These are phyloP conservation scores for Petunia hybrid DNA, from an alignment of 305 asterid species.

Conservation along the genomic window DNA sequence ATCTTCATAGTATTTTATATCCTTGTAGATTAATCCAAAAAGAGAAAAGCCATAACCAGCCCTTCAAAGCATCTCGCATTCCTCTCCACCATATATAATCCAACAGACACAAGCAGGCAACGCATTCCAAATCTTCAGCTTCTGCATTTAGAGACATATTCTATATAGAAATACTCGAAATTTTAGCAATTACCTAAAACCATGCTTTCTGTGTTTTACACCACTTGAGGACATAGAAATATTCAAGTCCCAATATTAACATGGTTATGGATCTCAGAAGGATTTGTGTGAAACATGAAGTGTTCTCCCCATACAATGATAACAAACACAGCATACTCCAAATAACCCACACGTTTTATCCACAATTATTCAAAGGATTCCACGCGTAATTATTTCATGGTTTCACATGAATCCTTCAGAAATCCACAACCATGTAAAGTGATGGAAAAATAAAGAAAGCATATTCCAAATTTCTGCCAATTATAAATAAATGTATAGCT, in stretches of 20 bases:
- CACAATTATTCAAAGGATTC: neutral
- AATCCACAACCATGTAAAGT: slow-evolving; percentile 22
- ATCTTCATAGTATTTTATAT: too few species aligned
- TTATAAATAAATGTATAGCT: neutral
- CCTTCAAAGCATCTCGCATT: too few species aligned
- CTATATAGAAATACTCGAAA: neutral
- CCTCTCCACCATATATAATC: too few species aligned
- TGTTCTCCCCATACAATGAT: neutral
- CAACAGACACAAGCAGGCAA: too few species aligned
- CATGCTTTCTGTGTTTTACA: slow-evolving; percentile 22
- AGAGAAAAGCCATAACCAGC: too few species aligned
- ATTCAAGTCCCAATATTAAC: neutral
- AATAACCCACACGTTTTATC: neutral
- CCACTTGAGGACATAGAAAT: neutral
- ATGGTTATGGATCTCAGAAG: slow-evolving; percentile 7
- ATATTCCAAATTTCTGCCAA: neutral
- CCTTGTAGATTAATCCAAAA: too few species aligned
- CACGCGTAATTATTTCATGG: neutral
- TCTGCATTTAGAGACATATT: too few species aligned
- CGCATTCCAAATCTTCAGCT: too few species aligned
- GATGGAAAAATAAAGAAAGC: neutral
- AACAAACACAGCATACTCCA: neutral
- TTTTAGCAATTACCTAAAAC: slow-evolving; percentile 14
- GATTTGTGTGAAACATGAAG: slow-evolving; percentile 2
- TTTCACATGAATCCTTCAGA: neutral